Percentiles rank a stretch among this genome's conserved stretches.
Conservation (phyloP, 2,329 filamentous ascomycete genomes). For the Teratosphaeria viscida region DNA sequence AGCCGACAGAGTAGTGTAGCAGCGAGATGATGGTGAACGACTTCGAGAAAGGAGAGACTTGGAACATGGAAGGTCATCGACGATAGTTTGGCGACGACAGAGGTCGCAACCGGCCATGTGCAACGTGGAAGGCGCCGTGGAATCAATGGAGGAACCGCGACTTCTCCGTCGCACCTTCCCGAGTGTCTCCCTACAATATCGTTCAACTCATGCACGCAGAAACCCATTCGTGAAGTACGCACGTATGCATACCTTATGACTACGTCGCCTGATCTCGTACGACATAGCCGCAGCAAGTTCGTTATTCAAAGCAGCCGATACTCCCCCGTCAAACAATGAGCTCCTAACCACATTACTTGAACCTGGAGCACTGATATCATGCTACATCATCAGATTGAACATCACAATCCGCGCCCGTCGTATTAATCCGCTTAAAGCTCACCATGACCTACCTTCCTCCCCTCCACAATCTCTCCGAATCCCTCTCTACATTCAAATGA, state of each 20-base stretch:
- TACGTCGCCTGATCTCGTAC: too few relatives aligned
- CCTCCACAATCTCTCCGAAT: constrained; percentile 2
- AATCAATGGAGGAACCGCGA: background rate
- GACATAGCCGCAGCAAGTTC: too few relatives aligned
- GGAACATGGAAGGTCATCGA: background rate
- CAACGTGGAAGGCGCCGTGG: background rate
- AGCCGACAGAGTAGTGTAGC: background rate
- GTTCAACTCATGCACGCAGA: background rate
- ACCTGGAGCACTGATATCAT: too few relatives aligned
- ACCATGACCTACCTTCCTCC: background rate
- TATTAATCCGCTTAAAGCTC: constrained; percentile 1
- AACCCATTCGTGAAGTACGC: too few relatives aligned
- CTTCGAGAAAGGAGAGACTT: background rate
- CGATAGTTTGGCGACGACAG: background rate
- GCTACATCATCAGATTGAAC: too few relatives aligned
- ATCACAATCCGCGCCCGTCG: too few relatives aligned
- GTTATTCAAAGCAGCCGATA: too few relatives aligned
- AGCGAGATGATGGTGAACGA: background rate
- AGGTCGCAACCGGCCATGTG: background rate
- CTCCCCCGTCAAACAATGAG: too few relatives aligned
- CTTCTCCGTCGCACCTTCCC: background rate
- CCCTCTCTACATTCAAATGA: constrained; percentile 13
- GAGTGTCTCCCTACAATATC: background rate
- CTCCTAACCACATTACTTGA: too few relatives aligned
- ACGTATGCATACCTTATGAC: too few relatives aligned